Conservation (phyloP, 2,329 filamentous ascomycete species). For the Fusarium zealandicum region DNA sequence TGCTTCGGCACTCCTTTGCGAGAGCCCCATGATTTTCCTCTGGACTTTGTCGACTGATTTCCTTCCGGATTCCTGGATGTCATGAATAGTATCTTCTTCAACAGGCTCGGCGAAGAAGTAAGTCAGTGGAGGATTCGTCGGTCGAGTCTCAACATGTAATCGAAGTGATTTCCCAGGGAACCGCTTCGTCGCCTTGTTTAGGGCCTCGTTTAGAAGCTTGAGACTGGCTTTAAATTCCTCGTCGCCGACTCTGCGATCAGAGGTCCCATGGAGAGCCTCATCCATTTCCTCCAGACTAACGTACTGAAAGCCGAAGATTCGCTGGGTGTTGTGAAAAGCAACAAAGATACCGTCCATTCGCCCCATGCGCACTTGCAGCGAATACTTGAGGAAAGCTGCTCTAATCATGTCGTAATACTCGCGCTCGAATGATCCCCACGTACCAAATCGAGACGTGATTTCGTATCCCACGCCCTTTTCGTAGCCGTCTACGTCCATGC, state of each 20-base stretch:
- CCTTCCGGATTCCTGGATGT: slow-evolving; percentile 74
- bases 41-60: slow-evolving; percentile 74
- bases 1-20: slow-evolving; percentile 43
- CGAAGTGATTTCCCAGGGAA: slow-evolving; percentile 81
- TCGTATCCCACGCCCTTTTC: slow-evolving; percentile 85
- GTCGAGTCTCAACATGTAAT: slow-evolving; percentile 81
- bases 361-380: slow-evolving; percentile 93
- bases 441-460: slow-evolving; percentile 77
- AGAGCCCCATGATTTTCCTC: slow-evolving; percentile 63
- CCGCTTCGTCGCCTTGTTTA: slow-evolving; percentile 75
- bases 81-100: slow-evolving; percentile 71
- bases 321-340: slow-evolving; percentile 91
- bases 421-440: slow-evolving; percentile 90
- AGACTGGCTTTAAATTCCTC: slow-evolving; percentile 86
- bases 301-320: slow-evolving; percentile 98
- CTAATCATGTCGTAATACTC: slow-evolving; percentile 98
- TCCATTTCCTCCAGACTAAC: slow-evolving; percentile 89
- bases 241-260: slow-evolving; percentile 72
- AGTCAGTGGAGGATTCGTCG: slow-evolving; percentile 69
- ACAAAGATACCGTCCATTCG: slow-evolving; percentile 99
- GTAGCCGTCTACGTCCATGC: slow-evolving; percentile 80
- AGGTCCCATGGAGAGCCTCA: slow-evolving; percentile 81
- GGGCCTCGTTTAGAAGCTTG: slow-evolving; percentile 76
- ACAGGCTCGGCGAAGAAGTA: slow-evolving; percentile 92
- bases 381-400: slow-evolving; percentile 94